Conservation (phyloP, 352 stramenopile genomes). For the Pythium brassicae region DNA sequence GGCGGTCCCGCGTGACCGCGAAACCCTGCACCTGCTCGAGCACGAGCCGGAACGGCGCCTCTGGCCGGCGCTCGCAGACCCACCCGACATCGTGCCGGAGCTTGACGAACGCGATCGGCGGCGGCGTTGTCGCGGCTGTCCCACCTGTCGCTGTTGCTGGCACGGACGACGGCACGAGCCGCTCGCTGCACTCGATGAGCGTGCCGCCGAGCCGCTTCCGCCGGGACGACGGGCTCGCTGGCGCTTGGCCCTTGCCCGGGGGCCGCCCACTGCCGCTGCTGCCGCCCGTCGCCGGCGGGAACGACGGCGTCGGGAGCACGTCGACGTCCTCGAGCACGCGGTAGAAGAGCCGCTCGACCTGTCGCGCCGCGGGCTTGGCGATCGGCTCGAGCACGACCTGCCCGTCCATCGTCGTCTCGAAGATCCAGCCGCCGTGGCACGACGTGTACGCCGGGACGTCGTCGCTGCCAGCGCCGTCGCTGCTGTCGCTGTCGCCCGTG, state of each 20-base stretch:
- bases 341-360: constrained; percentile 80
- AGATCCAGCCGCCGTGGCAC: constrained; percentile 78
- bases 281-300: constrained; percentile 5
- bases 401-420: constrained; percentile 83
- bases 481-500: neutral
- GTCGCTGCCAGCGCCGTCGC: constrained; percentile 2
- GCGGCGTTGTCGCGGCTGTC: constrained; percentile 11
- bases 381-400: constrained; percentile 75
- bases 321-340: constrained; percentile 64
- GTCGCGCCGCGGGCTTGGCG: constrained; percentile 43
- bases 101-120: constrained; percentile 69
- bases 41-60: constrained; percentile 39
- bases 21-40: constrained; percentile 72
- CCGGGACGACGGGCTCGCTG: constrained; percentile 29
- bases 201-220: constrained; percentile 66
- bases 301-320: constrained; percentile 52
- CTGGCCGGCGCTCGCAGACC: constrained; percentile 63
- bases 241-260: constrained; percentile 1
- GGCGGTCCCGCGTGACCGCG: constrained; percentile 56
- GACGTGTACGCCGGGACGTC: constrained; percentile 19
- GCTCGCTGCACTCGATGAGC: constrained; percentile 76
- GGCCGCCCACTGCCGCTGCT: neutral
- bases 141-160: constrained; percentile 1
- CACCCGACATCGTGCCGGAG: constrained; percentile 76
- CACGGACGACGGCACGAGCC: constrained; percentile 41